Evolutionary conservation across 257 asterid genomes (phyloP).

Genomic region (Dorcoceras hygrometricum): DNA sequence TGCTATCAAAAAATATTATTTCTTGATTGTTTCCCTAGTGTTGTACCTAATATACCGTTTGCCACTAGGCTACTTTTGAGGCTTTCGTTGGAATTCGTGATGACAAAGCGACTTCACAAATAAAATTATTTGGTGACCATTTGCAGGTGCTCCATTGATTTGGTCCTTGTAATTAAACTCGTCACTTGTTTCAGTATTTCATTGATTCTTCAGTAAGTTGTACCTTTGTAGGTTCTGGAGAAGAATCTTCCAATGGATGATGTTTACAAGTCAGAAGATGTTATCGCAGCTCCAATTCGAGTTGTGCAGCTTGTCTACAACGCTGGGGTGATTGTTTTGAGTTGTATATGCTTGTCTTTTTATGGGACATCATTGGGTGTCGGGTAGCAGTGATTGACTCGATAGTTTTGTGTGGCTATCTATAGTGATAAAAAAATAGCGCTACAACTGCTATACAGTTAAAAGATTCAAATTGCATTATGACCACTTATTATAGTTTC

Average conservation of each 20-base stretch:
- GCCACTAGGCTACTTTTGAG: constrained; percentile 85
- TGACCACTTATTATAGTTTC: no score
- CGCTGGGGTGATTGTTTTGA: constrained; percentile 64
- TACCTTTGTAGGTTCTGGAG: constrained; percentile 66
- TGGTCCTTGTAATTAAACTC: constrained; percentile 17
- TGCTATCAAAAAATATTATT: background rate
- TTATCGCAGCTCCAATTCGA: constrained; percentile 90
- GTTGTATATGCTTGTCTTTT: background rate
- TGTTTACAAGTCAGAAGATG: constrained; percentile 71
- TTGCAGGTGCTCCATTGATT: constrained; percentile 61
- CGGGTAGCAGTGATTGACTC: background rate
- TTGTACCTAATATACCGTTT: constrained; percentile 23
- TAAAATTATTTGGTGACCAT: constrained; percentile 80
- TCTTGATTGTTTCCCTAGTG: background rate
- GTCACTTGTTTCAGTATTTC: constrained; percentile 4
- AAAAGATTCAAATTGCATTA: no score
- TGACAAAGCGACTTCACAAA: constrained; percentile 85
- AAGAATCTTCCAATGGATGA: constrained; percentile 88
- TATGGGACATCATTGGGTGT: background rate
- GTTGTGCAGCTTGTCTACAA: constrained; percentile 83
- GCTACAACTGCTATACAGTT: no score
- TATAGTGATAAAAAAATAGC: no score
- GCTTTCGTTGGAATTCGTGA: constrained; percentile 88
- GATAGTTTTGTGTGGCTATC: no score
- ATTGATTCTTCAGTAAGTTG: constrained; percentile 21